Conservation (phyloP, 257 asterid species). For the Primulina eburnea region DNA sequence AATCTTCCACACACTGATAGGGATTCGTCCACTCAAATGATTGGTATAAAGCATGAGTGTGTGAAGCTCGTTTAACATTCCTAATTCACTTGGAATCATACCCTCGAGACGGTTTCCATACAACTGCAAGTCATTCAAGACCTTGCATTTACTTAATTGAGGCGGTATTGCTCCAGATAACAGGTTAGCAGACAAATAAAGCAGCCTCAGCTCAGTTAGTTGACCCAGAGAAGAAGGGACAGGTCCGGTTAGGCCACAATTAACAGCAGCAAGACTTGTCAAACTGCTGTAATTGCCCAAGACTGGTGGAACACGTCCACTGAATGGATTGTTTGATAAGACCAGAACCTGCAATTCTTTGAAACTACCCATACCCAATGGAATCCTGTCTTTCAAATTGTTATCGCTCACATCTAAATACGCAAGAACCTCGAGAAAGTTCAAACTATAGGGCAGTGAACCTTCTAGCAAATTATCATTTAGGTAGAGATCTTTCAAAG, state of each 20-base stretch:
- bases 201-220: constrained; percentile 41
- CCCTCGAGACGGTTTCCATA: constrained; percentile 52
- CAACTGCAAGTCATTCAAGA: constrained; percentile 52
- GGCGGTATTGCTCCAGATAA: constrained; percentile 73
- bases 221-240: constrained; percentile 71
- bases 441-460: constrained; percentile 52
- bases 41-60: constrained; percentile 49
- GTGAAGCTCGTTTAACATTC: constrained; percentile 39
- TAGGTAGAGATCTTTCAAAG: constrained; percentile 50
- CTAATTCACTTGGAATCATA: constrained; percentile 63
- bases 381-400: constrained; percentile 49
- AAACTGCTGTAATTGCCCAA: constrained; percentile 63
- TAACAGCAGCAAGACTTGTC: constrained; percentile 39
- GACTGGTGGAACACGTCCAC: constrained; percentile 55
- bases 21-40: constrained; percentile 68
- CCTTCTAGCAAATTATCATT: constrained; percentile 50
- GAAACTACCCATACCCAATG: constrained; percentile 47
- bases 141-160: constrained; percentile 61
- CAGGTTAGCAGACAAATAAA: constrained; percentile 55
- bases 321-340: constrained; percentile 52
- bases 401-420: constrained; percentile 45
- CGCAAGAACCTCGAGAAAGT: constrained; percentile 46
- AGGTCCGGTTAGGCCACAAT: constrained; percentile 54
- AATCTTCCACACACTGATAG: constrained; percentile 59
- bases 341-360: constrained; percentile 31